Percentiles rank a stretch among this genome's conserved stretches.
These are phyloP conservation scores for Fomitopsis pulvina DNA, from an alignment of 768 basidiomycete genomes.

Conservation along the genomic window DNA sequence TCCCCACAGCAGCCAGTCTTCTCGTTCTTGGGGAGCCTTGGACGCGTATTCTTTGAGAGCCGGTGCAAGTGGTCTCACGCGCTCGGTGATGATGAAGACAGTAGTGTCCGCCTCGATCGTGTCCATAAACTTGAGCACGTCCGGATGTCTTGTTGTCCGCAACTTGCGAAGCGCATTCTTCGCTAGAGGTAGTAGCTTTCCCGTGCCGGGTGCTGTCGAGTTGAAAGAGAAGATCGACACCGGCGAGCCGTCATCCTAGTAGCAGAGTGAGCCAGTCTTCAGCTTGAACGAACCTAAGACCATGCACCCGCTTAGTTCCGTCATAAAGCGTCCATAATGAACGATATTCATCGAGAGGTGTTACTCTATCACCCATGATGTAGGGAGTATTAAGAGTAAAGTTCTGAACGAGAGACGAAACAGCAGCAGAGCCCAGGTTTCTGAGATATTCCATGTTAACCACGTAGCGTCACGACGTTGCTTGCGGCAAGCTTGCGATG, in stretches of 20 bases:
- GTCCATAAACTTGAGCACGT: constrained; percentile 94
- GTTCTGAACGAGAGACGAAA: constrained; percentile 86
- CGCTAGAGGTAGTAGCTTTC: constrained; percentile 65
- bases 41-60: constrained; percentile 57
- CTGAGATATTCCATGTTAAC: constrained; percentile 86
- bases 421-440: constrained; percentile 78
- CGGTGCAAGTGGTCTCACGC: constrained; percentile 67
- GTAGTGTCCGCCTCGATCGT: constrained; percentile 83
- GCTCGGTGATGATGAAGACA: constrained; percentile 93
- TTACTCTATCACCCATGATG: constrained; percentile 67
- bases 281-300: not conserved
- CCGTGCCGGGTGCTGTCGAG: constrained; percentile 50
- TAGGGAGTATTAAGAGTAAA: constrained; percentile 90
- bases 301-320: constrained; percentile 74
- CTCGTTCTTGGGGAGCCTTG: constrained; percentile 56
- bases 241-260: constrained; percentile 77
- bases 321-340: constrained; percentile 84
- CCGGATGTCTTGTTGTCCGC: constrained; percentile 88
- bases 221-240: constrained; percentile 95
- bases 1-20: constrained; percentile 94
- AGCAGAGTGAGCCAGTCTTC: not conserved
- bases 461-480: too few relatives aligned
- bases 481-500: too few relatives aligned
- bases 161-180: constrained; percentile 88
- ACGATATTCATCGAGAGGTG: constrained; percentile 54